These are phyloP conservation scores for Auriculariales sp. DNA, from an alignment of 768 basidiomycete genomes.

Conservation along the genomic window DNA sequence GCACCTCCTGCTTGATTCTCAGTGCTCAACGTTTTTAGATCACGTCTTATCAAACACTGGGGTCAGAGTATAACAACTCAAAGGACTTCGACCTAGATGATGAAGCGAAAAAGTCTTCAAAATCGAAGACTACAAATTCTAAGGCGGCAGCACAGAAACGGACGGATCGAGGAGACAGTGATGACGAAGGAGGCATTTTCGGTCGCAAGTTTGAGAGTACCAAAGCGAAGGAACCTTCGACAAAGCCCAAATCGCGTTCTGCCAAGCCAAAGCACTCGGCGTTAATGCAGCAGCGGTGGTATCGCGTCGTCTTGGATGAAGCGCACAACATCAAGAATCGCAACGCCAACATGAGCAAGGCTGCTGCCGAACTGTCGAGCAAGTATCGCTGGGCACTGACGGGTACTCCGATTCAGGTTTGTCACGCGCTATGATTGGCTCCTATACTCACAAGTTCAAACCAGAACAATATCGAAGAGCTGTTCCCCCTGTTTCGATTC, in stretches of 20 bases:
- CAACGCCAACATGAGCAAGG: conserved; percentile 59
- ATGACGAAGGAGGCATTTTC: conserved; percentile 22
- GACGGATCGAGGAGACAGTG: conserved; percentile 18
- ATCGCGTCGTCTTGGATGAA: conserved; percentile 83
- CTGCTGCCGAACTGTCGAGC: conserved; percentile 60
- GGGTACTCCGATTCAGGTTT: conserved; percentile 48
- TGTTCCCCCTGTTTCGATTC: conserved; percentile 84
- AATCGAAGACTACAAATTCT: conserved; percentile 19
- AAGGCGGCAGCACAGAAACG: conserved; percentile 15
- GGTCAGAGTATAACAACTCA: conserved; percentile 58
- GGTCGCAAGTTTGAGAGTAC: conserved; percentile 20
- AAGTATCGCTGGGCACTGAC: conserved; percentile 85
- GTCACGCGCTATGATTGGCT: not conserved
- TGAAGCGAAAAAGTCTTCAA: conserved; percentile 36
- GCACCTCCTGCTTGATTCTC: not conserved
- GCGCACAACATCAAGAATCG: conserved; percentile 91
- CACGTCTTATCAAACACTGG: conserved; percentile 76
- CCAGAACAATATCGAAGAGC: conserved; percentile 84
- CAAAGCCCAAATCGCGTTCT: conserved; percentile 50
- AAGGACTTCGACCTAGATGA: no score
- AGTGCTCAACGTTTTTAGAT: conserved; percentile 17
- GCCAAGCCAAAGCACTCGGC: conserved; percentile 53
- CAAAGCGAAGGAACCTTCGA: no score
- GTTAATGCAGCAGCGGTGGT: no score
- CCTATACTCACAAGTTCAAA: conserved; percentile 16